phyloP scores from a whole-genome alignment of 108 stramenopile species.

The Stephanodiscus triporus region DNA sequence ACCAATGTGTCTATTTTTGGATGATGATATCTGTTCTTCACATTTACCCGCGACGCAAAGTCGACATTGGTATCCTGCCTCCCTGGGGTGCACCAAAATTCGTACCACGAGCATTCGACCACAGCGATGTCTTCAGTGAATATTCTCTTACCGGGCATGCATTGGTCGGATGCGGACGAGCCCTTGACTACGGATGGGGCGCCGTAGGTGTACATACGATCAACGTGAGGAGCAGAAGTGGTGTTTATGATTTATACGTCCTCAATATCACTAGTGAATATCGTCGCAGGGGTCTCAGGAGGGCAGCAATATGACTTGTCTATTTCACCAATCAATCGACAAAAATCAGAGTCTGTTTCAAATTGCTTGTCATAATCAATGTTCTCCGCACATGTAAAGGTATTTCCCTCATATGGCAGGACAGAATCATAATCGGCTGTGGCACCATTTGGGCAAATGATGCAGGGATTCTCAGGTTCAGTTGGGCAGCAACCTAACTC shows the following conservation, averaged over 20 bases:
- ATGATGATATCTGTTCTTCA: conserved; percentile 26
- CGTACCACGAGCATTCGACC: conserved; percentile 18
- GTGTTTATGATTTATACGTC: conserved; percentile 12
- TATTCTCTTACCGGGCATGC: conserved; percentile 27
- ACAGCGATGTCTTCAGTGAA: conserved; percentile 33
- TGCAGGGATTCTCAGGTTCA: too few species aligned
- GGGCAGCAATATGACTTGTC: too few species aligned
- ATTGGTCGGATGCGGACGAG: conserved; percentile 27
- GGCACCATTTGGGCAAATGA: too few species aligned
- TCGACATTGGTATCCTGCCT: conserved; percentile 30
- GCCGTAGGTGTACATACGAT: conserved; percentile 36
- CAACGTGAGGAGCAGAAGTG: neutral
- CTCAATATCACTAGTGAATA: too few species aligned
- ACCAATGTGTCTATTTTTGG: conserved; percentile 34
- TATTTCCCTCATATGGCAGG: too few species aligned
- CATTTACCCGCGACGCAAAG: conserved; percentile 36
- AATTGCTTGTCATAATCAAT: too few species aligned
- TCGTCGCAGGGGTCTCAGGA: too few species aligned
- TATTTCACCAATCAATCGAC: too few species aligned
- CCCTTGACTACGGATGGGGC: conserved; percentile 29
- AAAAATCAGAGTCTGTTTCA: too few species aligned
- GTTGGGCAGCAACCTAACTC: too few species aligned
- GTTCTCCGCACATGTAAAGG: too few species aligned
- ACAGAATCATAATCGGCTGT: too few species aligned
- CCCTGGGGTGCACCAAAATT: conserved; percentile 30